Percentiles rank a stretch among this genome's conserved stretches.
Evolutionary conservation across 1,284 basidiomycete genomes (phyloP).

Genomic region (Bondarzewia mesenterica): DNA sequence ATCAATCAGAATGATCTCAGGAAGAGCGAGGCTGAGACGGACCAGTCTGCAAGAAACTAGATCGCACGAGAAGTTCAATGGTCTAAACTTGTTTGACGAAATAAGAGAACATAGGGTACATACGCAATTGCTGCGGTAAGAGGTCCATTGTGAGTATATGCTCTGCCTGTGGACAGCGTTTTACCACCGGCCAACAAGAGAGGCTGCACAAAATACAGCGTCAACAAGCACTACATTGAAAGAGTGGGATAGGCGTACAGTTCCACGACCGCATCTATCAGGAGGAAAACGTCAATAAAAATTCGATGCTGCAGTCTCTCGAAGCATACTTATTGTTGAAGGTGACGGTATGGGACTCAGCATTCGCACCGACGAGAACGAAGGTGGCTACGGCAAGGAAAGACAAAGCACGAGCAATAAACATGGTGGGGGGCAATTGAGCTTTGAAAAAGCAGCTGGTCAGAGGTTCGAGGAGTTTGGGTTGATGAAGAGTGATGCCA

Average conservation of each 20-base stretch:
- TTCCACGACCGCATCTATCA: neutral
- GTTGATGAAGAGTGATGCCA: too few species aligned
- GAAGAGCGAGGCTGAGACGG: too few species aligned
- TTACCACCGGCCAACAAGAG: neutral
- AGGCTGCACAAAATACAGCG: neutral
- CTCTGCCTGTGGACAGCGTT: neutral
- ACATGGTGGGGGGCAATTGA: too few species aligned
- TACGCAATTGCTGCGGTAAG: neutral
- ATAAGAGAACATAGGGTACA: too few species aligned
- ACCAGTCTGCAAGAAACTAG: neutral
- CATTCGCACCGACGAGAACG: too few species aligned
- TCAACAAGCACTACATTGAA: neutral
- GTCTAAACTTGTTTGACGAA: neutral
- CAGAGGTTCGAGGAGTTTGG: too few species aligned
- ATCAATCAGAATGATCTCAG: neutral
- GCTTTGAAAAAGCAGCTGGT: too few species aligned
- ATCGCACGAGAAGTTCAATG: neutral
- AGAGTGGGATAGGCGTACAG: neutral
- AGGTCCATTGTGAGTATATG: neutral
- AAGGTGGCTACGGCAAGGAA: too few species aligned
- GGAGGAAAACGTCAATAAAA: neutral
- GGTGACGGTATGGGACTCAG: slow-evolving; percentile 8
- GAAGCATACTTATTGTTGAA: slow-evolving; percentile 17
- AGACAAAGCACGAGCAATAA: too few species aligned
- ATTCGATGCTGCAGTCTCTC: slow-evolving; percentile 2